These are phyloP conservation scores for Xerocomellus chrysenteron DNA, from an alignment of 768 basidiomycete species.

Conservation along the genomic window DNA sequence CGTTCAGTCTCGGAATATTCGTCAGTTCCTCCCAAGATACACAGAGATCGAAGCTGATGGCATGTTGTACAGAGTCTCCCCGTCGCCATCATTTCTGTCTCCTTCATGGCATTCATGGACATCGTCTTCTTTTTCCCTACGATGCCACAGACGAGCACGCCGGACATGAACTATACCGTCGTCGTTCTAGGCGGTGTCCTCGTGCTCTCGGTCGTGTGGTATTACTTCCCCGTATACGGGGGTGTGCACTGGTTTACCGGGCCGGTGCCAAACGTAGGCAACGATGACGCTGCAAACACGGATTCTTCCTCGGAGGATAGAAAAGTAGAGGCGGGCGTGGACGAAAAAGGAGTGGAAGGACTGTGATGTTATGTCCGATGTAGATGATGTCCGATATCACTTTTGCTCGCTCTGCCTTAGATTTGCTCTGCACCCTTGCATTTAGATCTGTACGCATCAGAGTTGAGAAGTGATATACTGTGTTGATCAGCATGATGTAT, in stretches of 20 bases:
- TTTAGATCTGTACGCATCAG: no score
- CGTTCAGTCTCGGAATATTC: constrained; percentile 45
- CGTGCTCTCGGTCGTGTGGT: constrained; percentile 56
- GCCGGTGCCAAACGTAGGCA: constrained; percentile 50
- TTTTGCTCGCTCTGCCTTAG: neutral
- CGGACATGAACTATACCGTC: constrained; percentile 70
- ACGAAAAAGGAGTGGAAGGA: neutral
- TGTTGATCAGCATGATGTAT: no score
- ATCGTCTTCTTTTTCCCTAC: constrained; percentile 66
- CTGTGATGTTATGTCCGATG: neutral
- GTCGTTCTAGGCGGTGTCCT: constrained; percentile 65
- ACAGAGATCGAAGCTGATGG: neutral
- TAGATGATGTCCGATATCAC: neutral
- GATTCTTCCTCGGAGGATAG: neutral
- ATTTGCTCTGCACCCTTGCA: neutral
- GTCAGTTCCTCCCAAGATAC: constrained; percentile 26
- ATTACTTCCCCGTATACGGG: constrained; percentile 68
- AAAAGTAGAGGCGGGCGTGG: neutral
- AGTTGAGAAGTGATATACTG: neutral
- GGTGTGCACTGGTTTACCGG: constrained; percentile 73
- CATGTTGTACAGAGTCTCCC: constrained; percentile 47
- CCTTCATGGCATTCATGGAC: constrained; percentile 65
- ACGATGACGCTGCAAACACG: neutral
- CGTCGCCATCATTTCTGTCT: constrained; percentile 50
- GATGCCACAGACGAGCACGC: constrained; percentile 42